Conservation (phyloP, 2,329 filamentous ascomycete genomes). For the Botryosphaeria agaves region DNA sequence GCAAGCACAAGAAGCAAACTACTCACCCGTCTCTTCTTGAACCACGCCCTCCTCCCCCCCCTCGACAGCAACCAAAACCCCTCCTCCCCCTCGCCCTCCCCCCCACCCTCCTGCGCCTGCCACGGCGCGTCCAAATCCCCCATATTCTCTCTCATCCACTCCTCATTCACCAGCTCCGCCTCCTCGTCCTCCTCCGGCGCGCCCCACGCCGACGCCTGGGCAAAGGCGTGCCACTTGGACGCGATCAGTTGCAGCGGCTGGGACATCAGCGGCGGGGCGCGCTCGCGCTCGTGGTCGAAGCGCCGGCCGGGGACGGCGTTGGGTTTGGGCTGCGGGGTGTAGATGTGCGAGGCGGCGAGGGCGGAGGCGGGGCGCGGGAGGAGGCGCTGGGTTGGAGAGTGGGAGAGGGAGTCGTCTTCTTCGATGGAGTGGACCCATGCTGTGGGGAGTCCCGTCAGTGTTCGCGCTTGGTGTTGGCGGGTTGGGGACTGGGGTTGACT, state of each 20-base stretch:
- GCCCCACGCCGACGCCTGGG: conserved; percentile 14
- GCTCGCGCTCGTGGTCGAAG: conserved; percentile 20
- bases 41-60: conserved; percentile 31
- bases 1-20: background rate
- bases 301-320: conserved; percentile 18
- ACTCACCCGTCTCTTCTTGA: conserved; percentile 38
- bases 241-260: conserved; percentile 16
- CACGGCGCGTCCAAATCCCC: conserved; percentile 30
- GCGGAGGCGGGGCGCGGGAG: conserved; percentile 17
- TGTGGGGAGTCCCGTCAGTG: too few relatives aligned
- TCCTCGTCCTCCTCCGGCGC: conserved; percentile 2
- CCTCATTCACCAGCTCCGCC: conserved; percentile 8
- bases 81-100: conserved; percentile 28
- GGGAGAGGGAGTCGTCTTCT: conserved; percentile 14
- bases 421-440: conserved; percentile 21
- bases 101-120: conserved; percentile 36
- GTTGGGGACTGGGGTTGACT: too few relatives aligned
- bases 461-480: too few relatives aligned
- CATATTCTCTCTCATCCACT: conserved; percentile 32
- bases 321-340: conserved; percentile 19
- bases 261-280: conserved; percentile 17
- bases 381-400: conserved; percentile 10
- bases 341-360: conserved; percentile 19
- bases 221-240: conserved; percentile 21
- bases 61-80: conserved; percentile 31